These are phyloP conservation scores for Amaranthus tricolor DNA, from an alignment of 179 eudicot genomes.

Conservation along the genomic window DNA sequence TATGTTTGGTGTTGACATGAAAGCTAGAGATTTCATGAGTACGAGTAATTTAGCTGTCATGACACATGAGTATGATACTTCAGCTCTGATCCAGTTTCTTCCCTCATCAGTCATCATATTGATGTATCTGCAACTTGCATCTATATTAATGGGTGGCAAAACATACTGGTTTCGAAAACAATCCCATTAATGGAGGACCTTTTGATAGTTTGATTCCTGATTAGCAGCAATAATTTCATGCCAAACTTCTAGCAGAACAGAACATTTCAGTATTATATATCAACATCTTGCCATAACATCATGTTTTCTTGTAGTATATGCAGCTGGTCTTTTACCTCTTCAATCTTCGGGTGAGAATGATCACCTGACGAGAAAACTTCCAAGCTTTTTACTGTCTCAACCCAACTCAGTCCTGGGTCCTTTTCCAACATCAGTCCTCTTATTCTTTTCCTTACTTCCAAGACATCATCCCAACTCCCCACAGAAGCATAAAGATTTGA, in stretches of 20 bases:
- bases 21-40: background rate
- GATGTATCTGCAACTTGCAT: background rate
- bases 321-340: slow-evolving; percentile 49
- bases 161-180: background rate
- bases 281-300: slow-evolving; percentile 25
- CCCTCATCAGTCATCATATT: background rate
- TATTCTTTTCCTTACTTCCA: slow-evolving; percentile 58
- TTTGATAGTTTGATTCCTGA: background rate
- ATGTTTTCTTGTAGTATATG: slow-evolving; percentile 40
- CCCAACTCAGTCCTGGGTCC: slow-evolving; percentile 91
- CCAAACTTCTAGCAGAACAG: too few relatives aligned
- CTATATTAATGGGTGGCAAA: background rate
- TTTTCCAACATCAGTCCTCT: slow-evolving; percentile 49
- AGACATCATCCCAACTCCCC: slow-evolving; percentile 70
- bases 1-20: background rate
- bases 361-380: slow-evolving; percentile 70
- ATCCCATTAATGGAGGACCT: background rate
- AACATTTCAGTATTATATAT: slow-evolving; percentile 6
- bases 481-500: slow-evolving; percentile 67
- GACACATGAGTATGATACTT: background rate
- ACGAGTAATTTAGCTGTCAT: background rate
- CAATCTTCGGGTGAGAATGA: slow-evolving; percentile 46
- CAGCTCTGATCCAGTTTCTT: background rate
- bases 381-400: slow-evolving; percentile 41
- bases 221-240: background rate